phyloP scores from a whole-genome alignment of 306 rosid genomes.

The Cucumis melo region DNA sequence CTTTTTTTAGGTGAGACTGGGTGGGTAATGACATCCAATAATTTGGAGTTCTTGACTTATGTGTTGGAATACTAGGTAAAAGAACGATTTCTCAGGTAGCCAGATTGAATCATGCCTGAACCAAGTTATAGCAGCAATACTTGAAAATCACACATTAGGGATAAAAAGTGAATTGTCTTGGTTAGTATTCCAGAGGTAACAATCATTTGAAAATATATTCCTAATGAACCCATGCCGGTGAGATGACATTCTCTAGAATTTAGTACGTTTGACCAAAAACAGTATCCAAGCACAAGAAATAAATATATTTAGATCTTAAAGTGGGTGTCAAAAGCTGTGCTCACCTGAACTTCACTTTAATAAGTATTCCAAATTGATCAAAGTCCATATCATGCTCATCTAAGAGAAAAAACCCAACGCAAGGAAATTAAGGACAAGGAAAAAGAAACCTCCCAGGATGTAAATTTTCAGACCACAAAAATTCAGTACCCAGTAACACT shows the following conservation, averaged over 20 bases:
- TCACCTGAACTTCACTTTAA: conserved; percentile 98
- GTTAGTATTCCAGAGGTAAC: background rate
- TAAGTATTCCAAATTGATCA: conserved; percentile 70
- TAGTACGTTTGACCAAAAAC: background rate
- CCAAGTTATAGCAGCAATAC: background rate
- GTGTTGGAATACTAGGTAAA: background rate
- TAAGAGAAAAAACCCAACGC: conserved; percentile 20
- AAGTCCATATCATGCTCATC: conserved; percentile 83
- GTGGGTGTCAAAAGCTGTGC: background rate
- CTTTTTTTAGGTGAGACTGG: background rate
- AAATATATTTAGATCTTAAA: background rate
- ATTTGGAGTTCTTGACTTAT: background rate
- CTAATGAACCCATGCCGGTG: background rate
- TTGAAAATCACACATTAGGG: background rate
- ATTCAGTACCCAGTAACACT: conserved; percentile 59
- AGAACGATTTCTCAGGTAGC: background rate
- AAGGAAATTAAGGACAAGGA: conserved; percentile 2
- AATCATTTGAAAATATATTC: background rate
- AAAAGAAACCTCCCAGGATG: background rate
- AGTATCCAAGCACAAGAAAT: background rate
- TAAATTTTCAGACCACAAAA: conserved; percentile 4
- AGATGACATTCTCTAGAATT: background rate
- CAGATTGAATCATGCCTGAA: background rate
- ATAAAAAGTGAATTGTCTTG: background rate
- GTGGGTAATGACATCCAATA: background rate